Percentiles rank a stretch among this genome's conserved stretches.
Conservation (phyloP, 352 stramenopile genomes). For the Phytophthora pistaciae region DNA sequence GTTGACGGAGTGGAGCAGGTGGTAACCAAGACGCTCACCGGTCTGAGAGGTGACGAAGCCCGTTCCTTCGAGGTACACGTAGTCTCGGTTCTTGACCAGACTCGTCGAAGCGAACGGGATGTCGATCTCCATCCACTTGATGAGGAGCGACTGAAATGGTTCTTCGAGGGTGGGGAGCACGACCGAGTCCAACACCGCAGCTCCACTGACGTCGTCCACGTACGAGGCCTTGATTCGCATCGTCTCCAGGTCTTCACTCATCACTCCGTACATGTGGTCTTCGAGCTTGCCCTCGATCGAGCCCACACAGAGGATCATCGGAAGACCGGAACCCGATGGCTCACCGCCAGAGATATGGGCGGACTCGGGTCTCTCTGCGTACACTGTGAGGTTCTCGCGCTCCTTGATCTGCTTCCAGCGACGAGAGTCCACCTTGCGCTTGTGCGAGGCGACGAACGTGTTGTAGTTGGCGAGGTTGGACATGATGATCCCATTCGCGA, state of each 20-base stretch:
- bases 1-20: conserved; percentile 49
- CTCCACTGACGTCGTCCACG: conserved; percentile 25
- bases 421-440: conserved; percentile 28
- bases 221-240: conserved; percentile 41
- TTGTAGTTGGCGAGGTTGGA: conserved; percentile 28
- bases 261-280: conserved; percentile 36
- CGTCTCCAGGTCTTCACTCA: conserved; percentile 23
- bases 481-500: conserved; percentile 30
- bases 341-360: conserved; percentile 1
- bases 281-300: conserved; percentile 29
- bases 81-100: conserved; percentile 40
- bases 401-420: conserved; percentile 48
- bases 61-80: conserved; percentile 41
- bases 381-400: conserved; percentile 43
- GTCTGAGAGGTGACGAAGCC: conserved; percentile 25
- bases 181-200: conserved; percentile 35
- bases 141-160: conserved; percentile 32
- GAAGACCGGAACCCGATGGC: conserved; percentile 4
- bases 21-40: conserved; percentile 44
- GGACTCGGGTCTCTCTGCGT: conserved; percentile 27
- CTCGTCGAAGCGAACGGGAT: conserved; percentile 21
- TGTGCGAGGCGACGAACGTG: conserved; percentile 19
- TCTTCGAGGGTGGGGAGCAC: conserved; percentile 24
- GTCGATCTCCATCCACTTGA: conserved; percentile 42
- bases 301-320: conserved; percentile 31